Base-by-base conservation (phyloP, 768 basidiomycete genomes). In the Neoboletus brunneissimus region DNA sequence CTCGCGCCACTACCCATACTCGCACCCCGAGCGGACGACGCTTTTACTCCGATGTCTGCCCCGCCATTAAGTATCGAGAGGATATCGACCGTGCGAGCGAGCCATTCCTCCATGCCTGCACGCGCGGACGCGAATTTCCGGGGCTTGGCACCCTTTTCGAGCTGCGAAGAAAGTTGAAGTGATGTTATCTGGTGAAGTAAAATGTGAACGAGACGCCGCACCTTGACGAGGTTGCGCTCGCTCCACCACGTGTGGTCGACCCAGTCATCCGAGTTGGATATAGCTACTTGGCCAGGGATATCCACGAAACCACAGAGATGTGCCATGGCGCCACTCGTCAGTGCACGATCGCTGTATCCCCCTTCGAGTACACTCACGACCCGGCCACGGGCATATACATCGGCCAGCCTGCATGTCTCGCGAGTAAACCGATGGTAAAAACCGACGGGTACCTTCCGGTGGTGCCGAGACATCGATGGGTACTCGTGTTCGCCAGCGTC, bases 401-500 rank as follows among this genome's bases (percentile, higher is more conserved):
- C 80, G 7, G 89, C 86, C 54, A 99, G 81, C 0, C 63, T 67
- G 51, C 81, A 76, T 0, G 84, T 82, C 62, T 96, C 93, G 5
- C 73, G 77, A 0, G 93, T 85, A 64, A 98, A 96, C 12, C 83
- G 87, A 63, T 87, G 75, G 69, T 89, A 99, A 71, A 97, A 97
- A 0, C 85, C 84, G 0, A 85, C 79, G 0, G 95, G 95, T 0
- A 98, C 92, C 58, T 88, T 88, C n/a, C 94, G 86, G 38, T 83
- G 81, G 67, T 99, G 95, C 16, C 96, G 78, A 25, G 91, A 93
- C 96, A 99, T 99, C 4, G 85, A 87, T 15, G 82, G 75, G 59
- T 88, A 86, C 67, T 99, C 96, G 65, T 97, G 93, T 66, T 94
- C 90, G 50, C 87, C 91, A 0, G 95, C 95, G 62, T 99, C 96